phyloP scores from a whole-genome alignment of 257 asterid species.

The Rhazya stricta region DNA sequence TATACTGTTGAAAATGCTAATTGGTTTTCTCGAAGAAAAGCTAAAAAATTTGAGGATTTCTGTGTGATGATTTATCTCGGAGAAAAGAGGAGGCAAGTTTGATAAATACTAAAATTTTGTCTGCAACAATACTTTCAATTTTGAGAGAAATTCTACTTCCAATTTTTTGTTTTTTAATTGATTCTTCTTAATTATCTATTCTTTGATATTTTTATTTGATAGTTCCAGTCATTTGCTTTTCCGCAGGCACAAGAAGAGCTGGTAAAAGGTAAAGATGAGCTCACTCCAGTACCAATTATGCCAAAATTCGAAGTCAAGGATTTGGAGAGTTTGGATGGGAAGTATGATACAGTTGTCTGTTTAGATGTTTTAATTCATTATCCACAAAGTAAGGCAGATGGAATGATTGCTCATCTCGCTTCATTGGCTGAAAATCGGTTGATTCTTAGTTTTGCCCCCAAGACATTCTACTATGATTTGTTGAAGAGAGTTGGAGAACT shows the following conservation, averaged over 20 bases:
- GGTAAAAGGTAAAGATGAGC: slow-evolving; percentile 38
- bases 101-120: background rate
- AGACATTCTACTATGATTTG: slow-evolving; percentile 67
- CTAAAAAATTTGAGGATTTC: background rate
- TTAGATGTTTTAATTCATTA: slow-evolving; percentile 91
- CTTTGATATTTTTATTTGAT: background rate
- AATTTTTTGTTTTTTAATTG: background rate
- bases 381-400: slow-evolving; percentile 92
- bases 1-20: background rate
- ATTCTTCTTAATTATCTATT: background rate
- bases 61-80: background rate
- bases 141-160: background rate
- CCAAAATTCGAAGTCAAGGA: slow-evolving; percentile 85
- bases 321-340: slow-evolving; percentile 82
- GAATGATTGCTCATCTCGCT: slow-evolving; percentile 91
- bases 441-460: slow-evolving; percentile 90
- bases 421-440: slow-evolving; percentile 78
- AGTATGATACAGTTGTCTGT: slow-evolving; percentile 81
- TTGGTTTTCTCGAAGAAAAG: background rate
- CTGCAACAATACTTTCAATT: background rate
- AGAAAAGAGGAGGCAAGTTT: background rate
- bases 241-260: slow-evolving; percentile 73
- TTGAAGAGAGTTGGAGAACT: slow-evolving; percentile 89
- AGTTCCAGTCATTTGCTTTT: background rate
- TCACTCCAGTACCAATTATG: slow-evolving; percentile 41